These are phyloP conservation scores for Gossypium stocksii DNA, from an alignment of 345 rosid genomes.

Conservation along the genomic window DNA sequence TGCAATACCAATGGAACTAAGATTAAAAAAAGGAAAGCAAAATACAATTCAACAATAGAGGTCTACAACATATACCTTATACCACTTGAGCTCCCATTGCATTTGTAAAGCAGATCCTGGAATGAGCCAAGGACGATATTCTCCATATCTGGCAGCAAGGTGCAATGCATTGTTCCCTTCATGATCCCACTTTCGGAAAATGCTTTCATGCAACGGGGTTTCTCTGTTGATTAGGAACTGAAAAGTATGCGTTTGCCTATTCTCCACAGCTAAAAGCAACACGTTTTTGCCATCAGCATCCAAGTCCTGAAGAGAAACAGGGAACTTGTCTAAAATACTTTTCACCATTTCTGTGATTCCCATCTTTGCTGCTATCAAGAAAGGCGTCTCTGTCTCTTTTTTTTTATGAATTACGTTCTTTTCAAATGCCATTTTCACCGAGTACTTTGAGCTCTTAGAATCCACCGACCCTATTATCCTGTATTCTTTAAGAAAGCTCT, in stretches of 20 bases:
- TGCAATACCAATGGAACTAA: conserved; percentile 3
- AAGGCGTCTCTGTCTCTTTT: background rate
- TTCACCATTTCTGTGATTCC: conserved; percentile 20
- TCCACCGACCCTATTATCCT: background rate
- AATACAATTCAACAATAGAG: background rate
- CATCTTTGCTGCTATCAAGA: conserved; percentile 19
- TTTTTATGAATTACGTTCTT: background rate
- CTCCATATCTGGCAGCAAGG: conserved; percentile 41
- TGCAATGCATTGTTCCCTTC: conserved; percentile 46
- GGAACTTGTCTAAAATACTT: background rate
- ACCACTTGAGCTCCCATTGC: conserved; percentile 65
- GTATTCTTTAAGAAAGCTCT: background rate
- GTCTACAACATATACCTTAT: conserved; percentile 26
- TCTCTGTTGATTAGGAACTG: conserved; percentile 11
- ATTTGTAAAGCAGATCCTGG: conserved; percentile 50
- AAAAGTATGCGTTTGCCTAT: conserved; percentile 39
- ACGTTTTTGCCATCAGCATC: conserved; percentile 6
- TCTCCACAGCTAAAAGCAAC: conserved; percentile 43
- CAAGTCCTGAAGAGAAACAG: conserved; percentile 16
- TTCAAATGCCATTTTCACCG: background rate
- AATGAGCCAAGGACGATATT: conserved; percentile 41
- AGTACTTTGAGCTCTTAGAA: background rate
- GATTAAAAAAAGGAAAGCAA: background rate
- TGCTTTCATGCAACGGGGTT: conserved; percentile 17
- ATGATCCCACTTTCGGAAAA: conserved; percentile 30